Conservation (phyloP, 441 rosid species). For the Populus tomentosa region DNA sequence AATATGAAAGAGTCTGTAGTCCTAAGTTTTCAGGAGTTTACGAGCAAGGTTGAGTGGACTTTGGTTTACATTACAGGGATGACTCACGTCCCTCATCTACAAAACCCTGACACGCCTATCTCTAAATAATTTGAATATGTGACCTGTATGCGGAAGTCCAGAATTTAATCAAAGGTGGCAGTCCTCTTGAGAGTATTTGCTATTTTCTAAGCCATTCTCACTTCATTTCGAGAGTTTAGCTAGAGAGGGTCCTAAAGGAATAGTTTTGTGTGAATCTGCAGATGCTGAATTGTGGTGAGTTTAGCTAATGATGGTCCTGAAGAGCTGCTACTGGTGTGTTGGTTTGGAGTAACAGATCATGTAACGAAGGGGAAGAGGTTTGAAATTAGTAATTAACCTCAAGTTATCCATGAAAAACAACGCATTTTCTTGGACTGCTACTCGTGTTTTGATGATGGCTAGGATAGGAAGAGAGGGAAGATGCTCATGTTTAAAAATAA, state of each 20-base stretch:
- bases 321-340: background rate
- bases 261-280: background rate
- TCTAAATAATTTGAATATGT: background rate
- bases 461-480: slow-evolving; percentile 45
- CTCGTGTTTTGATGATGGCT: slow-evolving; percentile 47
- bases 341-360: background rate
- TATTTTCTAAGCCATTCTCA: background rate
- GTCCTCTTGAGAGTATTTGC: background rate
- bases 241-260: background rate
- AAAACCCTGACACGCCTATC: background rate
- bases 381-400: background rate
- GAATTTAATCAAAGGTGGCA: background rate
- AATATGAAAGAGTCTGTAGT: background rate
- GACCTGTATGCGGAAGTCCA: background rate
- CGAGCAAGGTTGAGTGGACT: background rate
- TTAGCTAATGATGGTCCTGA: background rate
- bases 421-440: slow-evolving; percentile 46
- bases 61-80: background rate
- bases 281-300: background rate
- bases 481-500: slow-evolving; percentile 26
- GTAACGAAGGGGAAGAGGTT: background rate
- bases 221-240: background rate
- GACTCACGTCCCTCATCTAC: background rate
- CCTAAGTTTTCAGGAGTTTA: background rate
- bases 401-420: slow-evolving; percentile 25